These are phyloP conservation scores for Suillus plorans DNA, from an alignment of 768 basidiomycete genomes.

Conservation along the genomic window DNA sequence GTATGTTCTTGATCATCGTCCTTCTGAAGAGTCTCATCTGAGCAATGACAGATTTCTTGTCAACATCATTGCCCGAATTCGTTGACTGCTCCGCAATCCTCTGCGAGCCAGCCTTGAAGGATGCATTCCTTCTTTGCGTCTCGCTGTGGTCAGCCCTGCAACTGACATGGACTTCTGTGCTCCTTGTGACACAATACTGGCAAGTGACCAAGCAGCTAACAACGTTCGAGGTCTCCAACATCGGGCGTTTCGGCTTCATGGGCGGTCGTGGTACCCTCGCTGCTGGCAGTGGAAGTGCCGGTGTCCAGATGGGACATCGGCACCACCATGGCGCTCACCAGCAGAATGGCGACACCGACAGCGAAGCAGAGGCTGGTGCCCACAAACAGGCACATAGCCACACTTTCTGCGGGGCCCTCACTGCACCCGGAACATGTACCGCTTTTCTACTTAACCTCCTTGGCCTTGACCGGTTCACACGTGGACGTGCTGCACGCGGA, in stretches of 20 bases:
- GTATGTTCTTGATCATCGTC: slow-evolving; percentile 46
- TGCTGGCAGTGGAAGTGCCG: slow-evolving; percentile 52
- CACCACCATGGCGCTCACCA: slow-evolving; percentile 41
- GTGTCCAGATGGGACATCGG: slow-evolving; percentile 78
- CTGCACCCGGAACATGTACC: slow-evolving; percentile 33
- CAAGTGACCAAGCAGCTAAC: slow-evolving; percentile 95
- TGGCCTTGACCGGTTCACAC: slow-evolving; percentile 93
- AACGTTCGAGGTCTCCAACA: slow-evolving; percentile 92
- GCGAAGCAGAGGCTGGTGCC: slow-evolving; percentile 28
- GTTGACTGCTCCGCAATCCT: slow-evolving; percentile 37
- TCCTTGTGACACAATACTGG: slow-evolving; percentile 86
- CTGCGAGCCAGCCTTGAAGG: slow-evolving; percentile 69
- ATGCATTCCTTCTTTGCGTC: slow-evolving; percentile 84
- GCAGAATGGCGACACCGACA: slow-evolving; percentile 47
- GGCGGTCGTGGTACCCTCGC: slow-evolving; percentile 81
- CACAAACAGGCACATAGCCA: slow-evolving; percentile 49
- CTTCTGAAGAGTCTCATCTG: background rate
- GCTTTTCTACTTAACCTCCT: slow-evolving; percentile 86
- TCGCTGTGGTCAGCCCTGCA: slow-evolving; percentile 88
- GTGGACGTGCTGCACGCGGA: slow-evolving; percentile 85
- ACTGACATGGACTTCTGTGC: slow-evolving; percentile 90
- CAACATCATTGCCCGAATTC: slow-evolving; percentile 23
- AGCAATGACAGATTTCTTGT: slow-evolving; percentile 52
- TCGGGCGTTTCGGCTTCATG: slow-evolving; percentile 96
- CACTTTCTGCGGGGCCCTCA: slow-evolving; percentile 33